A percentile compares a stretch with the other conserved stretches of the same genome.
These are phyloP conservation scores for Fusarium irregulare DNA, from an alignment of 2,329 filamentous ascomycete genomes.

Conservation along the genomic window DNA sequence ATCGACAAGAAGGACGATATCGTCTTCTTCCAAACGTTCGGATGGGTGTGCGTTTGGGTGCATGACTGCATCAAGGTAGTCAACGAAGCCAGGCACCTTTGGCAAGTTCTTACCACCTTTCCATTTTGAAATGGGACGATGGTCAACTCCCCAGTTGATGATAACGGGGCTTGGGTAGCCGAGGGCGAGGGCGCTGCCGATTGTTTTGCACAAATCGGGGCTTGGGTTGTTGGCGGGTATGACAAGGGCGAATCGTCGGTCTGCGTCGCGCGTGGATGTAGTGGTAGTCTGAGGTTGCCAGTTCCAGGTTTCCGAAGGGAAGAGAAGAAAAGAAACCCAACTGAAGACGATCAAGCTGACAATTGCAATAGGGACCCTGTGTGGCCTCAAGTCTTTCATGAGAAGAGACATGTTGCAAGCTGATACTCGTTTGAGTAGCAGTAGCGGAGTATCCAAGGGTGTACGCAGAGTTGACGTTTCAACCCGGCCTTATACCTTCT, in stretches of 20 bases:
- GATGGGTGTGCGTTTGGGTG: conserved; percentile 1
- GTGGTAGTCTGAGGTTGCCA: not conserved
- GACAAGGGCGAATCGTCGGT: conserved; percentile 13
- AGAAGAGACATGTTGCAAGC: not conserved
- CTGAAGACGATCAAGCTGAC: not conserved
- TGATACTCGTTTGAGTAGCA: not conserved
- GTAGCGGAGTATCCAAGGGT: not conserved
- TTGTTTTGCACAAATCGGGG: conserved; percentile 14
- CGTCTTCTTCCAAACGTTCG: not conserved
- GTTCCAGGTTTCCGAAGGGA: not conserved
- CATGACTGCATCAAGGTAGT: conserved; percentile 23
- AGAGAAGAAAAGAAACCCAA: not conserved
- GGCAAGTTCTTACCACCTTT: not conserved
- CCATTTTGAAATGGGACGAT: not conserved
- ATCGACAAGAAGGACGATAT: conserved; percentile 17
- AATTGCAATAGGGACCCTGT: not conserved
- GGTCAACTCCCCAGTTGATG: conserved; percentile 14
- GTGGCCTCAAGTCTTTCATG: no score
- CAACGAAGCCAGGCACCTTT: conserved; percentile 6
- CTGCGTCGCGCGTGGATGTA: not conserved
- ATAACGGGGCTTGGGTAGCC: conserved; percentile 18
- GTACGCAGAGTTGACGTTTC: not conserved
- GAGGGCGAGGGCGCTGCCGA: conserved; percentile 6
- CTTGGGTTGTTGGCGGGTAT: conserved; percentile 3
- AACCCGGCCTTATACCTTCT: not conserved